These are phyloP conservation scores for Hemileccinum hortonii DNA, from an alignment of 1,284 basidiomycete species.

Conservation along the genomic window DNA sequence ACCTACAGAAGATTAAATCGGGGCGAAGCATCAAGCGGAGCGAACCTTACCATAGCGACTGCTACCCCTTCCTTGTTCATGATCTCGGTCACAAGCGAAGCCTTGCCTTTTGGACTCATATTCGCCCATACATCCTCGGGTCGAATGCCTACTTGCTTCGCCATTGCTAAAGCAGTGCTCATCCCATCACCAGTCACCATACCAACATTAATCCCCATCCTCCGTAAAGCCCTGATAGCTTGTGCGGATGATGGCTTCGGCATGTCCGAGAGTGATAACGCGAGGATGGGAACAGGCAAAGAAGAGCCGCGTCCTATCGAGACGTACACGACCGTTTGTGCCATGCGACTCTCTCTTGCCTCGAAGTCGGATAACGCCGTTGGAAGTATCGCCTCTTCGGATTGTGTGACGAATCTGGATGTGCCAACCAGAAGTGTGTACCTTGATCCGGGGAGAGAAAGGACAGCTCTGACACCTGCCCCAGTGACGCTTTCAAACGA, in stretches of 20 bases:
- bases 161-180: slow-evolving; percentile 82
- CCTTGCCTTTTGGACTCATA: slow-evolving; percentile 93
- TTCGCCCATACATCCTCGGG: slow-evolving; percentile 81
- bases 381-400: slow-evolving; percentile 53
- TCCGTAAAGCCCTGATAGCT: slow-evolving; percentile 75
- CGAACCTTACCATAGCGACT: slow-evolving; percentile 79
- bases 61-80: slow-evolving; percentile 68
- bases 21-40: neutral
- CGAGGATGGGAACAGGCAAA: slow-evolving; percentile 53
- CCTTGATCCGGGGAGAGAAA: slow-evolving; percentile 48
- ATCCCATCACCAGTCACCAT: slow-evolving; percentile 91
- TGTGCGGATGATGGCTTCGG: slow-evolving; percentile 81
- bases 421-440: slow-evolving; percentile 75
- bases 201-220: slow-evolving; percentile 87
- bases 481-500: slow-evolving; percentile 89
- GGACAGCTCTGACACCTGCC: slow-evolving; percentile 77
- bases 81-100: slow-evolving; percentile 75
- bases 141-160: slow-evolving; percentile 81
- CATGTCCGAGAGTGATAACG: slow-evolving; percentile 79
- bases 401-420: slow-evolving; percentile 63
- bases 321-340: slow-evolving; percentile 85
- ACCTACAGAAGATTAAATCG: slow-evolving; percentile 52
- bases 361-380: slow-evolving; percentile 63
- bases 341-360: slow-evolving; percentile 60
- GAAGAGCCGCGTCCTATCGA: slow-evolving; percentile 51